Conservation (phyloP, 2,329 filamentous ascomycete genomes). For the Fonsecaea monophora region DNA sequence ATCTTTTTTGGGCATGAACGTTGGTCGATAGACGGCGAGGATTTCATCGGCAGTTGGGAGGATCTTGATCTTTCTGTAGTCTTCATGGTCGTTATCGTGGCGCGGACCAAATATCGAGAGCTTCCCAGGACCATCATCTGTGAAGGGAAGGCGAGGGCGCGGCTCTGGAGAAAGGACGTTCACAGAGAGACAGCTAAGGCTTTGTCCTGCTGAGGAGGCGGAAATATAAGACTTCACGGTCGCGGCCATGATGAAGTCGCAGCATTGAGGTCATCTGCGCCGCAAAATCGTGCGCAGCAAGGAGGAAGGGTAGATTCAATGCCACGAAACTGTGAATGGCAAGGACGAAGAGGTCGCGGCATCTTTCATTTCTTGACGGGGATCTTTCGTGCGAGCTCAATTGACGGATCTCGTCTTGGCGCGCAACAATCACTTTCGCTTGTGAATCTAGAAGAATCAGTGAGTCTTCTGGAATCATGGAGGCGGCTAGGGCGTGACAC, state of each 20-base stretch:
- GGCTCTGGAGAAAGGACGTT: slow-evolving; percentile 22
- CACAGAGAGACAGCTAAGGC: not conserved
- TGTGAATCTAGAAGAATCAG: not conserved
- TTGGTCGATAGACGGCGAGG: slow-evolving; percentile 36
- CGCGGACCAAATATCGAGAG: slow-evolving; percentile 39
- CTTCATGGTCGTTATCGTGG: slow-evolving; percentile 48
- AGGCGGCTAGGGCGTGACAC: not conserved
- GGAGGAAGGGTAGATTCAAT: not conserved
- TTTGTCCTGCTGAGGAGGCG: not conserved
- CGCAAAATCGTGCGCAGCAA: not conserved
- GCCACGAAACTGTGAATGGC: not conserved
- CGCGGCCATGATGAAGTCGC: not conserved
- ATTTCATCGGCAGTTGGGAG: slow-evolving; percentile 50
- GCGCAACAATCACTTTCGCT: not conserved
- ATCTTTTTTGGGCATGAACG: slow-evolving; percentile 47
- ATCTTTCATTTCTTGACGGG: not conserved
- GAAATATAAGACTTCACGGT: slow-evolving; percentile 5
- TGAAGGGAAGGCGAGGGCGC: slow-evolving; percentile 28
- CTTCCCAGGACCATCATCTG: slow-evolving; percentile 41
- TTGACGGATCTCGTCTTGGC: not conserved
- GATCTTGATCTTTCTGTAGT: slow-evolving; percentile 46
- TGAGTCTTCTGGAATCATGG: not conserved
- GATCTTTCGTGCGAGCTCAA: not conserved
- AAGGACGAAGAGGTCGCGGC: not conserved
- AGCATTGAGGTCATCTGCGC: not conserved